Evolutionary conservation across 208 protist species (phyloP), one percentile per base, ranked within the genome.

Genomic region (Acanthamoeba rhysodes): DNA sequence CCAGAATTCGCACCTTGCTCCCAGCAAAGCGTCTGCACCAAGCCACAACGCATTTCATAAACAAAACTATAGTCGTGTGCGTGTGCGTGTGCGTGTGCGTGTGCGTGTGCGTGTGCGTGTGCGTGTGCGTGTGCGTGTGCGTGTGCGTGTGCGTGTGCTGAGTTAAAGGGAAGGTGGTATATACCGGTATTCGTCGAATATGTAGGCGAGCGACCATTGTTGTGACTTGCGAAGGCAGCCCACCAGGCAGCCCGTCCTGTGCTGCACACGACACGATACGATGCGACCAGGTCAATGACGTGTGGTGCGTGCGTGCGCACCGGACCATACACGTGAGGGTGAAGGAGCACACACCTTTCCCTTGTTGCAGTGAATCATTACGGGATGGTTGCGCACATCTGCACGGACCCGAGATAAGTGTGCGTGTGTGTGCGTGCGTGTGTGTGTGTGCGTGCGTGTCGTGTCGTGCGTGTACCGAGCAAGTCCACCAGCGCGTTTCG

Each of bases 351-450:
- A 29, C 76, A 96, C 95, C 50, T 98, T 98, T 64, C 97, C 97
- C 95, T 99, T 99, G 95, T 99, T 99, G 96, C 99, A 99, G 96
- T 99, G 99, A 82, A 99, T 99, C 20, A 99, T 96, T 70, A 99
- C 94, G 9, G 99, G 99, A 85, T 99, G 98, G 95, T 99, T 99
- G 92, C 98, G 98, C 0, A 97, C 97, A 95, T 99, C 99, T 45
- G 99, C 27, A 29, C 24, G 14, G 4, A 1, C 16, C 4, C 0
- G 8, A 6, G 24, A 27, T 27, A 68, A 29, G 45, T 48, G 45
- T 48, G 45, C 10, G 45, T 9, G n/a, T 4, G 45, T 4, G 32
- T 74, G 68, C 10, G n/a, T 29, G 68, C 68, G 32, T 2, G 4
- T 2, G 32, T 34, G 32, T 4, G 29, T 74, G n/a, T 74, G n/a